Conservation (phyloP, 257 asterid species). For the Solanum medicagineum region DNA sequence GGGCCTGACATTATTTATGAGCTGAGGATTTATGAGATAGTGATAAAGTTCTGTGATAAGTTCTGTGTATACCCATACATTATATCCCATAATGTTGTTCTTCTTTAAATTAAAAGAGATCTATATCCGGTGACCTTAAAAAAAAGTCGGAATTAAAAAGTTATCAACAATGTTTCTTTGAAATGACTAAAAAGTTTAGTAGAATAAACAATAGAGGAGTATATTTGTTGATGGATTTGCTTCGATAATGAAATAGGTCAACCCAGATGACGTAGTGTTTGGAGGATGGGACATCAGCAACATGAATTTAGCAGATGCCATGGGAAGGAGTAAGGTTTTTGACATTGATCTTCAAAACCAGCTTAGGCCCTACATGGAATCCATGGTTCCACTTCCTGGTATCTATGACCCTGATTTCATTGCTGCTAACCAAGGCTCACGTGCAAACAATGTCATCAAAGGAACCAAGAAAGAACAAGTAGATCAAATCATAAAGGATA, state of each 20-base stretch:
- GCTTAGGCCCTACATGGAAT: slow-evolving; percentile 94
- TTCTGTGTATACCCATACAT: too few species aligned
- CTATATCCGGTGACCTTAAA: too few species aligned
- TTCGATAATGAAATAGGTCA: slow-evolving; percentile 38
- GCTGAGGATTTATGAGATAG: too few species aligned
- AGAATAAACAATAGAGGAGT: not conserved
- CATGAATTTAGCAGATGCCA: slow-evolving; percentile 91
- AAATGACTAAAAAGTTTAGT: not conserved
- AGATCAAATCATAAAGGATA: slow-evolving; percentile 66
- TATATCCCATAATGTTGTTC: too few species aligned
- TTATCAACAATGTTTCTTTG: not conserved
- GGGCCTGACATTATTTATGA: too few species aligned
- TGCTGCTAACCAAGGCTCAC: slow-evolving; percentile 95
- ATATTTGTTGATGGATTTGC: not conserved
- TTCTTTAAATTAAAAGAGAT: too few species aligned
- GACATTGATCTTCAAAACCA: slow-evolving; percentile 95
- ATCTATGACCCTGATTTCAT: slow-evolving; percentile 93
- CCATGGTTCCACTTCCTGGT: slow-evolving; percentile 98
- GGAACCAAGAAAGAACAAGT: slow-evolving; percentile 87
- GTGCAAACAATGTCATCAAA: slow-evolving; percentile 75
- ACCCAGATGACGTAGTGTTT: slow-evolving; percentile 86
- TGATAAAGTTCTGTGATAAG: too few species aligned
- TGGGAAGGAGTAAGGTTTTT: slow-evolving; percentile 87
- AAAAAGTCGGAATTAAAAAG: not conserved
- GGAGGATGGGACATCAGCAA: slow-evolving; percentile 99